These are phyloP conservation scores for Diplotaxis tenuifolia DNA, from an alignment of 345 rosid species.

Conservation along the genomic window DNA sequence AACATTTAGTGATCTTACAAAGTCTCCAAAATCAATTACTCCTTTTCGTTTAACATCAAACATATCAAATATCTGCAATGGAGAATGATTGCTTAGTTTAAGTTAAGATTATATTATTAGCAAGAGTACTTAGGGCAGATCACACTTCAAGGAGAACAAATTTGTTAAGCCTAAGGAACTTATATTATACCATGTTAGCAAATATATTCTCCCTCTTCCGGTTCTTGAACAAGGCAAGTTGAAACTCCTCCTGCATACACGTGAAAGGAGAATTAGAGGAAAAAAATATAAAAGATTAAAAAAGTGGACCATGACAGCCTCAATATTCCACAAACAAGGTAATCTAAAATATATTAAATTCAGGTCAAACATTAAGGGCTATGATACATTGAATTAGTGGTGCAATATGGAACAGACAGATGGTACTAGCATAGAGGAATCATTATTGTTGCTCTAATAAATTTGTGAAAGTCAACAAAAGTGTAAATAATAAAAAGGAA, in stretches of 20 bases:
- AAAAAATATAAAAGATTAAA: background rate
- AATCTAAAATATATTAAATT: constrained; percentile 3
- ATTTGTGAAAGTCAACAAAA: constrained; percentile 18
- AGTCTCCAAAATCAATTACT: constrained; percentile 90
- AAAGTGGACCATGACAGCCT: constrained; percentile 29
- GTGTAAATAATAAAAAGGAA: constrained; percentile 21
- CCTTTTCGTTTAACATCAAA: constrained; percentile 92
- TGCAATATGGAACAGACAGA: constrained; percentile 25
- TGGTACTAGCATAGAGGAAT: constrained; percentile 7
- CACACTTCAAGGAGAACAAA: background rate
- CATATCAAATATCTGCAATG: constrained; percentile 82
- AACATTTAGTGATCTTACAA: constrained; percentile 81
- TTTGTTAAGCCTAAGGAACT: too few species aligned
- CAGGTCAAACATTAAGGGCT: constrained; percentile 33
- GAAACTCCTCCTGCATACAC: constrained; percentile 90
- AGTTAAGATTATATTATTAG: background rate
- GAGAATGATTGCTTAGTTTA: background rate
- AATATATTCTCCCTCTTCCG: constrained; percentile 89
- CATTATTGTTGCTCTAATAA: constrained; percentile 12
- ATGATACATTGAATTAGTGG: constrained; percentile 24
- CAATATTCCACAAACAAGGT: constrained; percentile 25
- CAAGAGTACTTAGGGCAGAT: background rate
- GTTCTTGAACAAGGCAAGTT: constrained; percentile 85
- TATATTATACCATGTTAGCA: constrained; percentile 71
- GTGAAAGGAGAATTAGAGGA: background rate